These are phyloP conservation scores for Cochliopodium minus DNA, from an alignment of 208 protist species.

Conservation along the genomic window DNA sequence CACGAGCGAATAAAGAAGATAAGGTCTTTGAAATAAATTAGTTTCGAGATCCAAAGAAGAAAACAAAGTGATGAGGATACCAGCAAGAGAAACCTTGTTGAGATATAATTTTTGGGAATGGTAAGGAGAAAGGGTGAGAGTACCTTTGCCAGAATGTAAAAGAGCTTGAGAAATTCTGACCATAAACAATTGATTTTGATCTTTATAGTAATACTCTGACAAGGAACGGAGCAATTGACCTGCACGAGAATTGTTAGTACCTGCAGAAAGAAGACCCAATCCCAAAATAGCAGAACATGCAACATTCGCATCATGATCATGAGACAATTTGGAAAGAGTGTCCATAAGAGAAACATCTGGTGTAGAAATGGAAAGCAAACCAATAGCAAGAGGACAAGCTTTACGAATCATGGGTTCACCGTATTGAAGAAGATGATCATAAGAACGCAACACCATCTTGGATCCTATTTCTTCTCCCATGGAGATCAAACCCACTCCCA, in stretches of 20 bases:
- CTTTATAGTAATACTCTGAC: conserved; percentile 83
- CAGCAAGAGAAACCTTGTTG: conserved; percentile 58
- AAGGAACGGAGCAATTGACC: conserved; percentile 77
- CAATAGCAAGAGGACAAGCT: conserved; percentile 92
- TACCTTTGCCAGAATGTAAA: conserved; percentile 92
- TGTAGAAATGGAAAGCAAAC: conserved; percentile 79
- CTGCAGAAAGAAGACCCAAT: conserved; percentile 79
- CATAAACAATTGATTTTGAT: conserved; percentile 55
- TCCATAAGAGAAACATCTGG: conserved; percentile 87
- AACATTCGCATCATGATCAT: conserved; percentile 81
- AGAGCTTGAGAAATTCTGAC: conserved; percentile 75
- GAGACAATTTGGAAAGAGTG: conserved; percentile 84
- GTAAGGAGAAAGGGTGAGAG: conserved; percentile 81
- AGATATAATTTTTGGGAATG: conserved; percentile 70
- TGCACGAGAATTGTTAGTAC: conserved; percentile 92
- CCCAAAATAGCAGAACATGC: conserved; percentile 82
- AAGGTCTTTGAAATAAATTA: conserved; percentile 77
- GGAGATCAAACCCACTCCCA: conserved; percentile 90
- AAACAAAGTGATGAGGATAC: conserved; percentile 70
- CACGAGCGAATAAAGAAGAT: conserved; percentile 79
- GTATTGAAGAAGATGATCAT: conserved; percentile 73
- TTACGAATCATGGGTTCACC: conserved; percentile 50
- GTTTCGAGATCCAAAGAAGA: conserved; percentile 68
- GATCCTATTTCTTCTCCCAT: conserved; percentile 90
- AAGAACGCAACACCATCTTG: conserved; percentile 86